Base-by-base conservation (phyloP, 1,139 yeast species). In the Williopsis jadinii region DNA sequence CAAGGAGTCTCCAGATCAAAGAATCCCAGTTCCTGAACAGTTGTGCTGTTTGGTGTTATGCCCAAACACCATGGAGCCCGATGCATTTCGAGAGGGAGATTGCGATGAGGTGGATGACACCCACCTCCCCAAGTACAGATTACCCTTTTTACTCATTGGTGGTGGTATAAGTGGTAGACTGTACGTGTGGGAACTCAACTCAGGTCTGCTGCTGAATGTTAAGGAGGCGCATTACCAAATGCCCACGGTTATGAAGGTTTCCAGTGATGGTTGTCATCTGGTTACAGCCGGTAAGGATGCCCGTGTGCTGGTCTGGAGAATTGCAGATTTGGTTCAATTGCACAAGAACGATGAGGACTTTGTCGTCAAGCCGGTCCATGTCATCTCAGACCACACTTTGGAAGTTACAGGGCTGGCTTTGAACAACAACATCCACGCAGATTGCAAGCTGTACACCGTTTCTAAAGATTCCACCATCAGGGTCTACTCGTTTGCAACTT, bases 141-240 rank as follows among this genome's bases (percentile, higher is more conserved):
- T 73, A 36, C 84, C 84, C 11, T 86, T 86, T 78, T 63, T 90
- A 32, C 71, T 82, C 10, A 82, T 77, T 3, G 95, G 85, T 49
- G 86, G 88, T 41, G 71, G 92, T 39, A 60, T 68, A 45, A 58
- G 81, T 12, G 98, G 97, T 11, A 75, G 81, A 53, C 52, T 92
- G 19, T 84, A 84, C 56, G 61, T 90, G 4, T 92, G 98, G 97
- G 96, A 86, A 52, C 56, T 87, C 41, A 61, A 71, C n/a, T 81
- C 94, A 4, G 97, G 98, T 1, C 66, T 77, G 37, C 67, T 92
- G 44, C 55, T 90, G 31, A 71, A 77, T 47, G 92, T 80, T 9
- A 78, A 77, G 54, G 92, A 86, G 40, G 83, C 87, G 1, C 98
- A 92, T 64, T 92, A 87, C 61, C 97, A 90, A 61, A 71, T 73